Base-by-base conservation (phyloP, 1,284 basidiomycete species). In the Athelia psychrophila region DNA sequence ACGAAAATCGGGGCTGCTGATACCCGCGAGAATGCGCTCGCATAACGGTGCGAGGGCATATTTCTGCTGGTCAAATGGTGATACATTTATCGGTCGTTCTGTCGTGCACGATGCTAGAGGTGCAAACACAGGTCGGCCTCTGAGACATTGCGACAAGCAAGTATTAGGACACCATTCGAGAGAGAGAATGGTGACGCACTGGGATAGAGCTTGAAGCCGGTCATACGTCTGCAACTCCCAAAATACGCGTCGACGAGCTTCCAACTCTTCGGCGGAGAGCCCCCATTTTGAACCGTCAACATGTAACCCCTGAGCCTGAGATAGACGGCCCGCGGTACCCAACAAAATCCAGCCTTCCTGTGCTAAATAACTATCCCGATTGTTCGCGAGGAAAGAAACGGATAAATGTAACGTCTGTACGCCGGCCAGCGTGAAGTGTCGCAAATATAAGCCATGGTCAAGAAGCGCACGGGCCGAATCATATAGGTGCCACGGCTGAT, bases 241-340 rank as follows among this genome's bases (percentile, higher is more conserved):
- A 23, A 59, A 61, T 12, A 64, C 60, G 13, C 62, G 54, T 33
- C 62, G 46, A 9, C 62, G 51, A 48, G 60, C 57, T 48, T 64
- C 60, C 3, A 61, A 47, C 12, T 64, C 60, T 12, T 51, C 48
- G 16, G 44, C 38, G 1, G 60, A 53, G 13, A 64, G 49, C 9
- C 55, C 56, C 62, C 62, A 64, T 9, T 56, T 51, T 4, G 62
- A 60, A 15, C 58, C 59, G 51, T 64, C 62, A 3, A 58, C 55
- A 50, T 64, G 62, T 27, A 60, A 56, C 13, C 60, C 62, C 30
- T 64, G 62, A 6, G 62, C 58, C 27, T 60, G 57, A 16, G 61
- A 52, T 1, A 60, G 58, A 4, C 62, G 52, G 46, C 56, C 56
- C 10, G 56, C 60, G 49, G 60, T 58, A 1, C 62, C 62, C 5